A percentile compares a stretch with the other conserved stretches of the same genome.
These are phyloP conservation scores for Cladosporium sp. DNA, from an alignment of 2,329 filamentous ascomycete species.

Conservation along the genomic window DNA sequence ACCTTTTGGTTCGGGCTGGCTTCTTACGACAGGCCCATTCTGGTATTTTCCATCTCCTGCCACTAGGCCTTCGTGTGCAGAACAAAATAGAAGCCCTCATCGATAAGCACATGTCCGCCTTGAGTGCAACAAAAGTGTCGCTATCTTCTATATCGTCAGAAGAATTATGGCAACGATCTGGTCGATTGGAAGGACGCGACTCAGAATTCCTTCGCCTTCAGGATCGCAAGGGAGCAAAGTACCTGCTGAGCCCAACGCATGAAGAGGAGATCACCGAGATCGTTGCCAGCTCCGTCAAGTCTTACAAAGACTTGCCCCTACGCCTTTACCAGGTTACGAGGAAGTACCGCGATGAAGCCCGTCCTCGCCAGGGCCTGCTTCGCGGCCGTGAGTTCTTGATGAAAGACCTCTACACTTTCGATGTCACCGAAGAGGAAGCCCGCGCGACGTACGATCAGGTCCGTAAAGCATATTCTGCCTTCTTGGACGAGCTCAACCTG, in stretches of 20 bases:
- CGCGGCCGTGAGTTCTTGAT: constrained; percentile 90
- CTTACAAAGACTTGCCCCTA: constrained; percentile 82
- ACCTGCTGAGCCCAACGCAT: constrained; percentile 86
- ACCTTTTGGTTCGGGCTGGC: constrained; percentile 47
- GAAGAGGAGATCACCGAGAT: constrained; percentile 93
- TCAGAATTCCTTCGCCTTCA: constrained; percentile 72
- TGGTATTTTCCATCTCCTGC: constrained; percentile 89
- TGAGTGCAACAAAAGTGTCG: constrained; percentile 76
- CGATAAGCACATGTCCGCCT: constrained; percentile 79
- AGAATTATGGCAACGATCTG: constrained; percentile 77
- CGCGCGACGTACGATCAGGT: constrained; percentile 78
- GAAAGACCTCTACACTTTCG: constrained; percentile 98
- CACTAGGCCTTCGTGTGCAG: constrained; percentile 81
- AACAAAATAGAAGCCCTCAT: constrained; percentile 83
- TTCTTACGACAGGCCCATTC: constrained; percentile 69
- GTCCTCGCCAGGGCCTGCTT: constrained; percentile 83
- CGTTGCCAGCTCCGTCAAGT: constrained; percentile 70
- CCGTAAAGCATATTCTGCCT: constrained; percentile 67
- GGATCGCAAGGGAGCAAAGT: constrained; percentile 73
- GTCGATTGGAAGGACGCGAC: constrained; percentile 62
- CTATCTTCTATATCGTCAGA: constrained; percentile 85
- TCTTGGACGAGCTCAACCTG: constrained; percentile 81
- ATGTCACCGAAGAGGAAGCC: constrained; percentile 66
- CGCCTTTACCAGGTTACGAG: constrained; percentile 88
- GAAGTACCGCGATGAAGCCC: constrained; percentile 91